Conservation (phyloP, 2,329 filamentous ascomycete genomes). For the Fusarium sp. region DNA sequence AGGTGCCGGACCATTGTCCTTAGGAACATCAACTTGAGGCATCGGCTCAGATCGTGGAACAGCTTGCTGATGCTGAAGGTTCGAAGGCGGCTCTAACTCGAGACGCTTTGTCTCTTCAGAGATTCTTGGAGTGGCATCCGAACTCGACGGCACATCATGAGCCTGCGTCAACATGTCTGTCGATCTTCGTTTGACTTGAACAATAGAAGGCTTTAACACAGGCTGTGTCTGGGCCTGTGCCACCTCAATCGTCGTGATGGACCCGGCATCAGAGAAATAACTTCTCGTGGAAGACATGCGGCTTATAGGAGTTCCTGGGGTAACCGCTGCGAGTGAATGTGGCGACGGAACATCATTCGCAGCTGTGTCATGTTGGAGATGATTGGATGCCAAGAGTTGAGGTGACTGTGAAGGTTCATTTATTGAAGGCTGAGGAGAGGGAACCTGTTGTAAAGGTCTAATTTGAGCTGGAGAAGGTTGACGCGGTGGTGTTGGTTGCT, state of each 20-base stretch:
- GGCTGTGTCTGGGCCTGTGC: slow-evolving; percentile 43
- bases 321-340: slow-evolving; percentile 23
- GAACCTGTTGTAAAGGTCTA: background rate
- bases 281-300: slow-evolving; percentile 28
- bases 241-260: slow-evolving; percentile 43
- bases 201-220: slow-evolving; percentile 41
- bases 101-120: slow-evolving; percentile 16
- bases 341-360: background rate
- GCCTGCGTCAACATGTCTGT: slow-evolving; percentile 32
- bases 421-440: background rate
- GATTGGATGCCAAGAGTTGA: background rate
- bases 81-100: background rate
- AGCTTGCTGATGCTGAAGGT: slow-evolving; percentile 11
- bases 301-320: slow-evolving; percentile 32
- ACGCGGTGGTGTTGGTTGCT: background rate
- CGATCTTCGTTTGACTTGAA: slow-evolving; percentile 42
- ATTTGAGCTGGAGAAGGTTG: background rate
- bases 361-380: background rate
- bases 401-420: background rate
- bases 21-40: background rate
- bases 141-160: slow-evolving; percentile 25
- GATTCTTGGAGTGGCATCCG: slow-evolving; percentile 14
- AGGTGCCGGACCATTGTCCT: background rate
- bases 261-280: slow-evolving; percentile 41
- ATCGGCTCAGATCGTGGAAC: background rate